Percentiles rank a stretch among this genome's conserved stretches.
Evolutionary conservation across 2,329 filamentous ascomycete species (phyloP).

Genomic region (Nemania abortiva): DNA sequence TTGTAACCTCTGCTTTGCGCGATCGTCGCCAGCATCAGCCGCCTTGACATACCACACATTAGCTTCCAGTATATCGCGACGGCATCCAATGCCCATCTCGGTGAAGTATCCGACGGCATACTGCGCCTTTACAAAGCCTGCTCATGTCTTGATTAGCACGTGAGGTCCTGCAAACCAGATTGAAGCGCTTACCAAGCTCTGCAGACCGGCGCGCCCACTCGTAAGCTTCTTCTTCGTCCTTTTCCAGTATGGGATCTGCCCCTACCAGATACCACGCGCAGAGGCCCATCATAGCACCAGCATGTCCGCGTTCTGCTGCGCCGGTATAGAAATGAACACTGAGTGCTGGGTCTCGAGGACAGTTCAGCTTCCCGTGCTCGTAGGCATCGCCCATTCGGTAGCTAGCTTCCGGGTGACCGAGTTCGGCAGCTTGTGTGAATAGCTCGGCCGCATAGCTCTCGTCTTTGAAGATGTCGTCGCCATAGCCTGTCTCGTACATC

Average conservation of each 20-base stretch:
- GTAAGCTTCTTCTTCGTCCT: slow-evolving; percentile 95
- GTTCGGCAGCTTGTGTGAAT: slow-evolving; percentile 92
- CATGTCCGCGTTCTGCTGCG: slow-evolving; percentile 85
- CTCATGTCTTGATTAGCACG: slow-evolving; percentile 37
- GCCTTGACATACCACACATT: slow-evolving; percentile 99
- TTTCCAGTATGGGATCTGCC: slow-evolving; percentile 89
- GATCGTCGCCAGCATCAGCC: slow-evolving; percentile 89
- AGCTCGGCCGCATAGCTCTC: slow-evolving; percentile 91
- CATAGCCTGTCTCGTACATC: slow-evolving; percentile 92
- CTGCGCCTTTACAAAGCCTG: slow-evolving; percentile 80
- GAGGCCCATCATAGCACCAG: slow-evolving; percentile 95
- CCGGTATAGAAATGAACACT: slow-evolving; percentile 98
- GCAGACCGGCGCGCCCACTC: slow-evolving; percentile 94
- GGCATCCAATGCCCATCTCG: slow-evolving; percentile 97
- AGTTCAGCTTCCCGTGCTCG: slow-evolving; percentile 88
- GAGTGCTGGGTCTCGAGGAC: slow-evolving; percentile 89
- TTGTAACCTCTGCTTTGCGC: slow-evolving; percentile 86
- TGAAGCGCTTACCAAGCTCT: slow-evolving; percentile 75
- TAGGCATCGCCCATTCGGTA: slow-evolving; percentile 96
- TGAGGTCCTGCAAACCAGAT: neutral
- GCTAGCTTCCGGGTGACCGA: slow-evolving; percentile 88
- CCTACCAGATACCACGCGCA: slow-evolving; percentile 99
- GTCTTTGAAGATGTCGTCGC: slow-evolving; percentile 93
- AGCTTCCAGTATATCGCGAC: slow-evolving; percentile 92
- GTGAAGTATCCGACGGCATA: slow-evolving; percentile 98